Conservation (phyloP, 179 eudicot genomes). For the Amaranthus tricolor region DNA sequence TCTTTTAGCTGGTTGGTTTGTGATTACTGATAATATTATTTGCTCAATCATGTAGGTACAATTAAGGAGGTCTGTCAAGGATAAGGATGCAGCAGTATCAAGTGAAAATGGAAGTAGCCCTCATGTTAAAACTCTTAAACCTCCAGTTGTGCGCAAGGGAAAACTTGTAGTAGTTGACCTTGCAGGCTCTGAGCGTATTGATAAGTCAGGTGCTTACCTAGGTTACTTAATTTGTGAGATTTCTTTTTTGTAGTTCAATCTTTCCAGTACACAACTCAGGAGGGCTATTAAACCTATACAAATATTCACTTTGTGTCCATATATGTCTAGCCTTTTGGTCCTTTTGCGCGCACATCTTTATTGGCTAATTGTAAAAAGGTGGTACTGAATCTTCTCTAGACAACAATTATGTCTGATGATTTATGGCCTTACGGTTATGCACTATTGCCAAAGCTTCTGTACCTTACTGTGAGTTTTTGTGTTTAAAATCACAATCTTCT, state of each 20-base stretch:
- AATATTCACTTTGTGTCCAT: background rate
- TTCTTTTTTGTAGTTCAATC: background rate
- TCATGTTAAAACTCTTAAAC: slow-evolving; percentile 50
- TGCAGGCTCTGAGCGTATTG: slow-evolving; percentile 92
- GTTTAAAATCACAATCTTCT: background rate
- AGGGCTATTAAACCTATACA: background rate
- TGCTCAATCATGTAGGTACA: slow-evolving; percentile 56
- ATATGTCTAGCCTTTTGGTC: background rate
- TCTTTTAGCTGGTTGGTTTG: slow-evolving; percentile 2
- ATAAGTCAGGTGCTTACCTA: slow-evolving; percentile 69
- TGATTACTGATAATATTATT: slow-evolving; percentile 1
- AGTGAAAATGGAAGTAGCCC: slow-evolving; percentile 54
- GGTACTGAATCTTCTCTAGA: background rate
- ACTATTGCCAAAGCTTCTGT: background rate
- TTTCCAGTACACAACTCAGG: background rate
- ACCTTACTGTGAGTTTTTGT: background rate
- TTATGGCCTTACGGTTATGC: background rate
- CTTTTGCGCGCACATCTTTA: background rate
- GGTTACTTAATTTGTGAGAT: background rate
- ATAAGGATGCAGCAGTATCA: slow-evolving; percentile 42
- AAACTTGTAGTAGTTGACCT: slow-evolving; percentile 88
- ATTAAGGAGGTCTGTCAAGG: slow-evolving; percentile 62
- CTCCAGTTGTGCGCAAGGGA: slow-evolving; percentile 69
- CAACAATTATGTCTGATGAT: background rate
- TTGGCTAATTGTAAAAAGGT: background rate